These are phyloP conservation scores for Aspergillus texensis DNA, from an alignment of 2,329 filamentous ascomycete genomes.

Conservation along the genomic window DNA sequence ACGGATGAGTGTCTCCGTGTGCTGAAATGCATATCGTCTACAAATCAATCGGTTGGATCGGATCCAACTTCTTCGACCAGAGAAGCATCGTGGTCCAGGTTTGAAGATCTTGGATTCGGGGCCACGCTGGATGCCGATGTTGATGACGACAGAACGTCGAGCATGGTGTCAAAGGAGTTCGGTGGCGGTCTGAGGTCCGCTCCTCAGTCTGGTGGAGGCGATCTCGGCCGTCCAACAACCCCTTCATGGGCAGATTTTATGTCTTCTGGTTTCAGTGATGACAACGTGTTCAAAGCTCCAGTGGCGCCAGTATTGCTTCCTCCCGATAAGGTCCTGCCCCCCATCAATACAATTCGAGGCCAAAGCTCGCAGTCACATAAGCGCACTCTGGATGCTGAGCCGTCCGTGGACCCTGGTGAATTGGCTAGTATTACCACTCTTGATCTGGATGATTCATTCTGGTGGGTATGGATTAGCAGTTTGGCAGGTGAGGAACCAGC, in stretches of 20 bases:
- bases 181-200: constrained; percentile 62
- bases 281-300: constrained; percentile 64
- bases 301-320: constrained; percentile 74
- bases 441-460: constrained; percentile 92
- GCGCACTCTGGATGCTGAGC: constrained; percentile 69
- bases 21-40: constrained; percentile 80
- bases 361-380: constrained; percentile 85
- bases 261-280: constrained; percentile 86
- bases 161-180: constrained; percentile 38
- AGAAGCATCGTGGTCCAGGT: constrained; percentile 94
- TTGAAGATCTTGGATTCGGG: constrained; percentile 91
- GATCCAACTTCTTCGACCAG: constrained; percentile 71
- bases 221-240: constrained; percentile 81
- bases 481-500: constrained; percentile 86
- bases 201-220: constrained; percentile 67
- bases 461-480: constrained; percentile 99
- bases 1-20: constrained; percentile 95
- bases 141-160: constrained; percentile 57
- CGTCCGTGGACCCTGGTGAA: constrained; percentile 82
- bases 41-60: constrained; percentile 80
- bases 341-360: constrained; percentile 70
- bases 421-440: constrained; percentile 86
- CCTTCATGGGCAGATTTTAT: constrained; percentile 98
- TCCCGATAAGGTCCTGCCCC: constrained; percentile 87
- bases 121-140: constrained; percentile 70